phyloP scores from a whole-genome alignment of 2,329 filamentous ascomycete genomes.

The Pseudomassariella vexata region DNA sequence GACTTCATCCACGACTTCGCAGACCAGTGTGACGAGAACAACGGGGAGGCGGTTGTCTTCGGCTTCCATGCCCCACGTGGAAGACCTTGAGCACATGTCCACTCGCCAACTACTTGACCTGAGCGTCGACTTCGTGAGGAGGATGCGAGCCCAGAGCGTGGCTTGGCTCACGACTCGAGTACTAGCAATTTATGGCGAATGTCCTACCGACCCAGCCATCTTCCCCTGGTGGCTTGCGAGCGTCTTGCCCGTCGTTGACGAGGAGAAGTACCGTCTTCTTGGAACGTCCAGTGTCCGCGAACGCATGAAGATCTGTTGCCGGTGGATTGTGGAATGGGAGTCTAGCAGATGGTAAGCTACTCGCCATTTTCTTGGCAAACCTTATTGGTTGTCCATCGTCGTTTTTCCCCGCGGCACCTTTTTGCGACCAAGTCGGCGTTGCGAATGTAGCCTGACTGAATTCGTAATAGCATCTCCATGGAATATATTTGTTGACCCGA shows the following conservation, averaged over 20 bases:
- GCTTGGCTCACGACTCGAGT: conserved; percentile 71
- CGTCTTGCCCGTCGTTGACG: conserved; percentile 69
- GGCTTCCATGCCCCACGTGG: conserved; percentile 9
- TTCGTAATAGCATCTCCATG: background rate
- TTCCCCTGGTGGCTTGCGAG: conserved; percentile 92
- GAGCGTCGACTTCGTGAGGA: conserved; percentile 60
- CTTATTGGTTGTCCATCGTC: background rate
- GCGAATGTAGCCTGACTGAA: background rate
- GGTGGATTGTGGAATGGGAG: conserved; percentile 72
- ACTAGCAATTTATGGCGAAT: conserved; percentile 68
- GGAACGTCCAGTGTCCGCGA: conserved; percentile 70
- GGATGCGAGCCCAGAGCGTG: conserved; percentile 63
- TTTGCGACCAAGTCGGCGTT: background rate
- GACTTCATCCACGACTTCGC: background rate
- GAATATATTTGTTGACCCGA: conserved; percentile 3
- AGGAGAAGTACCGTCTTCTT: conserved; percentile 74
- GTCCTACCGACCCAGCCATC: conserved; percentile 66
- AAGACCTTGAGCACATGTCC: conserved; percentile 51
- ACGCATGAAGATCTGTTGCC: conserved; percentile 74
- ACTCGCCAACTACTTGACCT: conserved; percentile 65
- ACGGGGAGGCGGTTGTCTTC: too few species aligned
- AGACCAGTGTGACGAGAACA: background rate
- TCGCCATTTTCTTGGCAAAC: background rate
- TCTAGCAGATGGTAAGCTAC: conserved; percentile 61
- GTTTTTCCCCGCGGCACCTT: background rate